Base-by-base conservation (phyloP, 331 rosid genomes). In the Cydonia oblonga region DNA sequence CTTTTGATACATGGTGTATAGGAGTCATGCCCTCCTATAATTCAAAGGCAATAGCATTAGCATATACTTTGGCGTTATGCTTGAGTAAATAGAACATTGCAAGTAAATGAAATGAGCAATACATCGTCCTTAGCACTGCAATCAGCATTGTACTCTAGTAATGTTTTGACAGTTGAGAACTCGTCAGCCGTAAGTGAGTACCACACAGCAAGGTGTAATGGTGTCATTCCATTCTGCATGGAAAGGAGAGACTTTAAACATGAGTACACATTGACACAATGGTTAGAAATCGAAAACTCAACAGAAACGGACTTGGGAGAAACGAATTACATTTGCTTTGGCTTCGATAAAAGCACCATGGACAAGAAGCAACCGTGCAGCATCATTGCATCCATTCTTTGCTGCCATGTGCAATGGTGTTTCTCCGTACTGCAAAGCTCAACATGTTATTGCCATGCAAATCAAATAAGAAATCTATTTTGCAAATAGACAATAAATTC, bases 381-480 rank as follows among this genome's bases (percentile, higher is more conserved):
- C 79, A 64, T 91, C 96, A 76, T 73, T 91, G 86, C 96, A 89
- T 52, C 99, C 99, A 71, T 91, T 88, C 80, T 95, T 95, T 46
- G 97, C 93, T 60, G 99, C 99, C 97, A 89, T 91, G 87, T 95
- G 99, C 86, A 95, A 76, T 3, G 99, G 99, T 58, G 99, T 89
- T 85, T 95, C 99, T 68, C 99, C 99, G 71, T 91, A 91, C 99
- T 95, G 82, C 80, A 84, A 75, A 75, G 73, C 25, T 56, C 76
- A 70, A 72, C 64, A 71, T 53, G 29, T 40, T 56, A 61, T 44
- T 42, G 73, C 44, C 30, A 38, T n/a, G n/a, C n/a, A 60, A 33
- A 72, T 60, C 30, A 62, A 49, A 65, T 38, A 42, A 53, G 22
- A 56, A 5, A 33, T 23, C 12, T 59, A 49, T 25, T 25, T n/a